phyloP scores from a whole-genome alignment of 2,329 filamentous ascomycete genomes.

The Pyrenochaeta sp. region DNA sequence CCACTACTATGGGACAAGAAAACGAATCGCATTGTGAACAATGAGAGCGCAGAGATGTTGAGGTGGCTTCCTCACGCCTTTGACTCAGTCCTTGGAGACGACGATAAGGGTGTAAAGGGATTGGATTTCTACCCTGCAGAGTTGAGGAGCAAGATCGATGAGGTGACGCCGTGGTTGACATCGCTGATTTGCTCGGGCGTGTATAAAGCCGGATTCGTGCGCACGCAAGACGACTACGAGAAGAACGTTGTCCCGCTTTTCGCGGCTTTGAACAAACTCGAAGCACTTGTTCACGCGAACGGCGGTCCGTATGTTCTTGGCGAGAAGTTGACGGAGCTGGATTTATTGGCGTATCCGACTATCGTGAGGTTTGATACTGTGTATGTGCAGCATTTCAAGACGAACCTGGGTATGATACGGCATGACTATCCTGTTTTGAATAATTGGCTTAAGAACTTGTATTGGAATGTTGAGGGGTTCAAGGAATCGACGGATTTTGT shows the following conservation, averaged over 20 bases:
- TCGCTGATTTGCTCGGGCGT: slow-evolving; percentile 67
- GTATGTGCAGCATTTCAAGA: slow-evolving; percentile 74
- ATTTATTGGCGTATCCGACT: slow-evolving; percentile 66
- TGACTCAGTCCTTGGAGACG: slow-evolving; percentile 56
- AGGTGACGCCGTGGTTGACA: slow-evolving; percentile 63
- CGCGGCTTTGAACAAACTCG: slow-evolving; percentile 66
- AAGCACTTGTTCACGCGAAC: slow-evolving; percentile 57
- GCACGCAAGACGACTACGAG: slow-evolving; percentile 64
- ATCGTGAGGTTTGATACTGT: slow-evolving; percentile 67
- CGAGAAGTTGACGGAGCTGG: slow-evolving; percentile 64
- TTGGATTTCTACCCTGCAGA: slow-evolving; percentile 63
- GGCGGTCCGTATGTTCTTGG: slow-evolving; percentile 67
- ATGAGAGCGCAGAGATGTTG: slow-evolving; percentile 67
- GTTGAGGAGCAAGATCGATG: slow-evolving; percentile 61
- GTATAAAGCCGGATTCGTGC: slow-evolving; percentile 69
- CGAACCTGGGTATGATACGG: slow-evolving; percentile 68
- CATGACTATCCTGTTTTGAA: slow-evolving; percentile 68
- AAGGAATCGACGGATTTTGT: slow-evolving; percentile 69
- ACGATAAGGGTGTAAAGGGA: slow-evolving; percentile 46
- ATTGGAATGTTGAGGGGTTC: slow-evolving; percentile 65
- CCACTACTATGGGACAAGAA: slow-evolving; percentile 70
- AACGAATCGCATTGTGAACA: slow-evolving; percentile 65
- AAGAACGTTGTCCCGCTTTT: slow-evolving; percentile 64
- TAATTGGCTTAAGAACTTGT: slow-evolving; percentile 68
- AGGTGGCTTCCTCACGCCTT: slow-evolving; percentile 67